Conservation (phyloP, 2,329 filamentous ascomycete genomes). For the Fusarium nisikadoi region DNA sequence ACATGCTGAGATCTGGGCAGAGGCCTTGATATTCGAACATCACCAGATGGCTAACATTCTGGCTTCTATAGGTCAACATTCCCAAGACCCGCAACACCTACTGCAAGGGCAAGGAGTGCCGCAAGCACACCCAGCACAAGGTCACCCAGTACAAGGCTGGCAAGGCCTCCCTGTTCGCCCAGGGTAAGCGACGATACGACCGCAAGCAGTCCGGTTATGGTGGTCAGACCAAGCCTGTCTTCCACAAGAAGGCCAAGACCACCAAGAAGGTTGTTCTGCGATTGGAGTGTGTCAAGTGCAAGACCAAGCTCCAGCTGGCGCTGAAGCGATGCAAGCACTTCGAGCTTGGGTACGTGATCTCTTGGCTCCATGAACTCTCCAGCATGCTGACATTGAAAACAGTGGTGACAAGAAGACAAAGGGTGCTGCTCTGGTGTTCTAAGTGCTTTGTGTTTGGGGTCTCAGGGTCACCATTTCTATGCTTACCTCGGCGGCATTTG, state of each 20-base stretch:
- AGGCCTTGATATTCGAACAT: slow-evolving; percentile 20
- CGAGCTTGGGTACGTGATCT: slow-evolving; percentile 87
- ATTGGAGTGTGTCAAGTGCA: slow-evolving; percentile 97
- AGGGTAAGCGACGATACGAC: slow-evolving; percentile 99
- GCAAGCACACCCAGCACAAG: slow-evolving; percentile 91
- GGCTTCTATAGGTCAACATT: slow-evolving; percentile 83
- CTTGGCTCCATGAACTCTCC: background rate
- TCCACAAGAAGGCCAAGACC: slow-evolving; percentile 99
- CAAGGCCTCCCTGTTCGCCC: slow-evolving; percentile 94
- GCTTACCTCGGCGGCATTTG: slow-evolving; percentile 57
- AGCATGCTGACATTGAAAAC: slow-evolving; percentile 56
- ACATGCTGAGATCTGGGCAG: slow-evolving; percentile 15
- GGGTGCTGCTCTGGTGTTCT: slow-evolving; percentile 99
- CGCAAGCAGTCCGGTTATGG: slow-evolving; percentile 99
- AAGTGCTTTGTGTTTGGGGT: slow-evolving; percentile 68
- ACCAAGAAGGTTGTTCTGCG: slow-evolving; percentile 99
- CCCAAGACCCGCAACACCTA: slow-evolving; percentile 97
- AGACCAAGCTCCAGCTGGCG: slow-evolving; percentile 96
- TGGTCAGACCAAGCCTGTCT: slow-evolving; percentile 99
- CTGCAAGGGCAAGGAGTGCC: slow-evolving; percentile 96
- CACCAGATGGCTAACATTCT: slow-evolving; percentile 47
- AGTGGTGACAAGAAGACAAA: slow-evolving; percentile 99
- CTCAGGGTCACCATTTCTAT: slow-evolving; percentile 52
- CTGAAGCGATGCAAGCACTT: slow-evolving; percentile 99
- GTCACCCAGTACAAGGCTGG: slow-evolving; percentile 97